These are phyloP conservation scores for Fraxinus ornus DNA, from an alignment of 305 asterid species.

Conservation along the genomic window DNA sequence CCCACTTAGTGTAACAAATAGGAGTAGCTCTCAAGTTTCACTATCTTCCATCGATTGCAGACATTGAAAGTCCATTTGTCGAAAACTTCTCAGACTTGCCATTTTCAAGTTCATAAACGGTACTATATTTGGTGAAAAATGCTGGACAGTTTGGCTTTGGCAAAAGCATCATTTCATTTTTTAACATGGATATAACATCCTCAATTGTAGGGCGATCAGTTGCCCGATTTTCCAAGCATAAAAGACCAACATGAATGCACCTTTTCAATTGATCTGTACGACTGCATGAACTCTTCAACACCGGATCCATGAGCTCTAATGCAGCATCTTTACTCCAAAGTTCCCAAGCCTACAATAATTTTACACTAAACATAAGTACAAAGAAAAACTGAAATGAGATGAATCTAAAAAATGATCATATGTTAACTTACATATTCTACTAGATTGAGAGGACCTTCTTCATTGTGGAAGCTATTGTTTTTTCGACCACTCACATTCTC, in stretches of 20 bases:
- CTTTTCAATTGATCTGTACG: constrained; percentile 28
- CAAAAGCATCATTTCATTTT: constrained; percentile 27
- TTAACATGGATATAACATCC: constrained; percentile 47
- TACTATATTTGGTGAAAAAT: constrained; percentile 31
- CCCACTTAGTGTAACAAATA: not conserved
- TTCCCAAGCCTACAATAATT: constrained; percentile 56
- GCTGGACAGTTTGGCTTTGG: constrained; percentile 44
- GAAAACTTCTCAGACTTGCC: not conserved
- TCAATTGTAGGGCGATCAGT: constrained; percentile 52
- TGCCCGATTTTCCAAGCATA: constrained; percentile 57
- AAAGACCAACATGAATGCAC: constrained; percentile 49
- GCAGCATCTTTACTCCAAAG: constrained; percentile 39
- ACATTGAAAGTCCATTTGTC: not conserved
- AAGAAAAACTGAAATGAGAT: too few relatives aligned
- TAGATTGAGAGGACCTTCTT: constrained; percentile 44
- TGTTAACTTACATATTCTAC: constrained; percentile 48
- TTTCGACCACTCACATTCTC: constrained; percentile 56
- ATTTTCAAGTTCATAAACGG: not conserved
- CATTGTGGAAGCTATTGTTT: constrained; percentile 41
- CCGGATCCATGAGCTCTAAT: constrained; percentile 46
- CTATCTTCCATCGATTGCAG: not conserved
- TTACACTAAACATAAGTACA: not conserved
- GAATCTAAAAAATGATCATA: not conserved
- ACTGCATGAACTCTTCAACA: constrained; percentile 26
- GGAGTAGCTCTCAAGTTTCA: not conserved